Conservation (phyloP, 345 rosid species). For the Ailanthus altissimus region DNA sequence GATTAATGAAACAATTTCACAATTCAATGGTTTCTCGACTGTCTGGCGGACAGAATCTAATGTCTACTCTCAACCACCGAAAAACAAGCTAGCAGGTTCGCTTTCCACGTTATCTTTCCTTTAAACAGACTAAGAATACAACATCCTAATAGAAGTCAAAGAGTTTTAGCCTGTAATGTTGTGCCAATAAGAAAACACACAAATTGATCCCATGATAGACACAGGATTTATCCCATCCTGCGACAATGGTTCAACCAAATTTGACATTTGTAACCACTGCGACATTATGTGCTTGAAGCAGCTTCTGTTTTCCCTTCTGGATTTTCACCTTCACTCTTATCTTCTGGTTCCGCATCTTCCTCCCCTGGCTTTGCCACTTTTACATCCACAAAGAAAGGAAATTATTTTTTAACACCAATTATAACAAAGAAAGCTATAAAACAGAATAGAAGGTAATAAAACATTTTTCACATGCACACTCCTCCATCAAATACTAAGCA, state of each 20-base stretch:
- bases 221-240: slow-evolving; percentile 5
- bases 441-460: not conserved
- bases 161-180: not conserved
- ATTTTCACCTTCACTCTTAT: slow-evolving; percentile 13
- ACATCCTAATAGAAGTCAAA: slow-evolving; percentile 20
- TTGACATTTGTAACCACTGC: slow-evolving; percentile 13
- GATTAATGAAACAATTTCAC: not conserved
- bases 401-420: not conserved
- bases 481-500: not conserved
- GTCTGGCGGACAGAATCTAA: not conserved
- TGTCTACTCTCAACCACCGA: not conserved
- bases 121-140: slow-evolving; percentile 19
- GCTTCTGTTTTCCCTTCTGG: slow-evolving; percentile 23
- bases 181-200: slow-evolving; percentile 10
- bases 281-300: slow-evolving; percentile 26
- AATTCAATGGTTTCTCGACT: not conserved
- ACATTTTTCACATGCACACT: not conserved
- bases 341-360: not conserved
- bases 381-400: not conserved
- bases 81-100: not conserved
- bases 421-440: not conserved
- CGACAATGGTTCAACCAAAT: not conserved
- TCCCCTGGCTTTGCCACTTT: slow-evolving; percentile 30
- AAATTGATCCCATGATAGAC: slow-evolving; percentile 10
- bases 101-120: slow-evolving; percentile 4